phyloP scores from a whole-genome alignment of 202 grass and related monocot species.

The Saccharum hybrid region DNA sequence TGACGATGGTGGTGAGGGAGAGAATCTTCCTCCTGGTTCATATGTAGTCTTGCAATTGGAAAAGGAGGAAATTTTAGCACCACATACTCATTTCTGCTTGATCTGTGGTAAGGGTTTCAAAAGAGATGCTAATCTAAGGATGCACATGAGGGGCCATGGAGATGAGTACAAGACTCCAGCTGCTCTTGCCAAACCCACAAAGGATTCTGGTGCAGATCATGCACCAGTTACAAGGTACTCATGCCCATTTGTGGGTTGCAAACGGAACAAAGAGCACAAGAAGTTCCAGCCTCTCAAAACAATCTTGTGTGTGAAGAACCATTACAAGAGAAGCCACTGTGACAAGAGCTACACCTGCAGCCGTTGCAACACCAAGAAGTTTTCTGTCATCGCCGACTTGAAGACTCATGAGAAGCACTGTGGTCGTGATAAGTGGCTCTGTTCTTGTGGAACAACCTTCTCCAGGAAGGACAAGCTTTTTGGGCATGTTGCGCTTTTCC shows the following conservation, averaged over 20 bases:
- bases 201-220: constrained; percentile 60
- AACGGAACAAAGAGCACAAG: constrained; percentile 95
- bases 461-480: constrained; percentile 97
- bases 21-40: constrained; percentile 79
- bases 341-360: constrained; percentile 98
- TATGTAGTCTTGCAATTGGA: constrained; percentile 88
- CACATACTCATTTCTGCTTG: constrained; percentile 93
- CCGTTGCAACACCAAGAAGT: constrained; percentile 88
- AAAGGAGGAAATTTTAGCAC: constrained; percentile 97
- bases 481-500: constrained; percentile 86
- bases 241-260: constrained; percentile 92
- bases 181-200: constrained; percentile 84
- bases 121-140: constrained; percentile 94
- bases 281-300: constrained; percentile 98
- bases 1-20: constrained; percentile 82
- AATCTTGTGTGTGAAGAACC: constrained; percentile 97
- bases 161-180: constrained; percentile 91
- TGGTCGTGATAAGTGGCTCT: constrained; percentile 88
- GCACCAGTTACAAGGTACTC: constrained; percentile 80
- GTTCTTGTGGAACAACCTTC: constrained; percentile 93
- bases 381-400: constrained; percentile 84
- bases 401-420: constrained; percentile 99
- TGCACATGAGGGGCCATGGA: constrained; percentile 99
- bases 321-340: constrained; percentile 99
- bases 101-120: constrained; percentile 99